Conservation (phyloP, 495 filamentous ascomycete species). For the Aspergillus biplanus region DNA sequence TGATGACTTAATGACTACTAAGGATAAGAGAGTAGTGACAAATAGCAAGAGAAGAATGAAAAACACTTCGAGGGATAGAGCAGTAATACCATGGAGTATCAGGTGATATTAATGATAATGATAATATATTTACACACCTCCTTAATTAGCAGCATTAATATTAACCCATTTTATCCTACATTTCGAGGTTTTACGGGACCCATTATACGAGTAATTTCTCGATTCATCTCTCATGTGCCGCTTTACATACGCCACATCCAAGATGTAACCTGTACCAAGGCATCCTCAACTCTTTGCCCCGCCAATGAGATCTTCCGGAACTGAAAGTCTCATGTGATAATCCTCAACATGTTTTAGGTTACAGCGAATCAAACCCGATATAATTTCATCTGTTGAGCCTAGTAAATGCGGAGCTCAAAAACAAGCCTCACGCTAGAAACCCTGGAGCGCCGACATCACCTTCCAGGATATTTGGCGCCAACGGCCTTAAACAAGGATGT, state of each 20-base stretch:
- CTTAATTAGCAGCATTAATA: no score
- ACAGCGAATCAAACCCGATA: background rate
- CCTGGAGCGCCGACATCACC: background rate
- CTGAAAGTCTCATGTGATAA: background rate
- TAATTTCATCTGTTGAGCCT: background rate
- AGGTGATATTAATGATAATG: no score
- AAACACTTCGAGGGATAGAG: no score
- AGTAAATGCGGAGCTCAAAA: background rate
- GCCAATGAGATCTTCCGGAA: background rate
- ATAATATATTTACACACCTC: no score
- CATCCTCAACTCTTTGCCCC: background rate
- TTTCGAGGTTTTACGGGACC: background rate
- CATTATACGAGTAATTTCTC: background rate
- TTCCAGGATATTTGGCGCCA: background rate
- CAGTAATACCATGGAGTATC: no score
- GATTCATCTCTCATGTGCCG: background rate
- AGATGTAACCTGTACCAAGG: slow-evolving; percentile 2
- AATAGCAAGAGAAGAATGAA: no score
- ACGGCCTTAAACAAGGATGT: slow-evolving; percentile 1
- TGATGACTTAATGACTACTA: no score
- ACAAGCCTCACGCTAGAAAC: background rate
- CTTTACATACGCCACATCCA: slow-evolving; percentile 3
- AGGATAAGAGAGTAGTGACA: no score
- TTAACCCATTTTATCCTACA: no score
- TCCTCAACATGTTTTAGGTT: background rate